Base-by-base conservation (phyloP, 371 early-diverging fungal species). In the Syncephalis plumigaleata region DNA sequence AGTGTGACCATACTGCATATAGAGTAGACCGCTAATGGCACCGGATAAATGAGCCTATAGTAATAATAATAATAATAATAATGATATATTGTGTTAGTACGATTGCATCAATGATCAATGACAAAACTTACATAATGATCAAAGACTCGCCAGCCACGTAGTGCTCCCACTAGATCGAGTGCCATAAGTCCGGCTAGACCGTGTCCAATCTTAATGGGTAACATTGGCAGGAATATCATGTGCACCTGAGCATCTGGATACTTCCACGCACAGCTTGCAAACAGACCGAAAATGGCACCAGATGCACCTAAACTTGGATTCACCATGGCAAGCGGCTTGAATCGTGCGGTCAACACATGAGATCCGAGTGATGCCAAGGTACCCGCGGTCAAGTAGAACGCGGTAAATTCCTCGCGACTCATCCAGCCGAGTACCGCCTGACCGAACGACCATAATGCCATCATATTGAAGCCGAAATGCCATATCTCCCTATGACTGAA, bases 281-380 rank as follows among this genome's bases (percentile, higher is more conserved):
- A 42, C 18, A 77, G 64, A 11, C 75, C 71, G 49, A 79, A 86
- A 25, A 87, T 63, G 2, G 82, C 85, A 8, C 87, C 86, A 46
- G 78, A 77, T 31, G 87, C 87, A 21, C 87, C 87, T 7, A 86
- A 61, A 11, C 72, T 67, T 1, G 82, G 83, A 39, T 74, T 43
- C 23, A 84, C 59, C 0, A 66, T 55, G 20, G 64, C 52, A 8
- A 62, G 57, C 13, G 66, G 55, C 17, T 69, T 58, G 18, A 71
- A 54, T 1, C 59, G 60, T 22, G 77, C 45, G 9, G 70, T 65
- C 8, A 61, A 50, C 0, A 66, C 46, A 58, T 86, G 87, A 40
- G 76, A 79, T 4, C 64, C 68, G 2, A 81, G 57, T 39, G 75
- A 72, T 0, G 85, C 72, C 0, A 67, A 50, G 16, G 78, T 64